A percentile compares a stretch with the other conserved stretches of the same genome.
Conservation (phyloP, 306 rosid genomes). For the Acmispon strigosus region DNA sequence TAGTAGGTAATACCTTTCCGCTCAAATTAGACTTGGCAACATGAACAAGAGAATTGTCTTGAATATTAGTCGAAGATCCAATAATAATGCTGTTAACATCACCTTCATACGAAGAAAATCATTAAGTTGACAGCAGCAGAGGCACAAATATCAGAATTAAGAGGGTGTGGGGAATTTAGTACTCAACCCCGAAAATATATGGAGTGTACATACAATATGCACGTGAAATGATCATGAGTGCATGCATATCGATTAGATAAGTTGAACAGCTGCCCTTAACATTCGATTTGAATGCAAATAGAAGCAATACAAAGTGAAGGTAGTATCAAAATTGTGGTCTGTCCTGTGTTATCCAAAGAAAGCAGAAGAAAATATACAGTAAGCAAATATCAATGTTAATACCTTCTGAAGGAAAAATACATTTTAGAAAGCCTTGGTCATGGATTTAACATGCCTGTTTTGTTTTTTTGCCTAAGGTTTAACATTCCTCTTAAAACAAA, state of each 20-base stretch:
- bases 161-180: neutral
- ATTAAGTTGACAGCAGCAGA: constrained; percentile 1
- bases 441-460: neutral
- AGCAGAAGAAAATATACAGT: neutral
- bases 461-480: too few relatives aligned
- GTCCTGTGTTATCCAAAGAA: neutral
- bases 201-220: neutral
- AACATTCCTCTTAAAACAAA: neutral
- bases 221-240: neutral
- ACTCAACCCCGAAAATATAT: neutral
- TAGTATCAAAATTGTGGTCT: neutral
- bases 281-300: constrained; percentile 8
- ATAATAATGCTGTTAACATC: constrained; percentile 41
- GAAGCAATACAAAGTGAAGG: constrained; percentile 13
- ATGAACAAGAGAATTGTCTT: constrained; percentile 93
- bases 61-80: constrained; percentile 90
- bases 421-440: neutral
- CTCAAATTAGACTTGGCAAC: constrained; percentile 81
- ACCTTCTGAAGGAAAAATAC: neutral
- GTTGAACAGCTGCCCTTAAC: neutral
- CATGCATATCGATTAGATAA: neutral
- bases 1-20: constrained; percentile 89
- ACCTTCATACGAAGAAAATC: constrained; percentile 26
- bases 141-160: neutral
- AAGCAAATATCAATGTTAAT: neutral